Percentiles rank a stretch among this genome's conserved stretches.
phyloP scores from a whole-genome alignment of 768 basidiomycete genomes.

The Termitomyces titanicus region DNA sequence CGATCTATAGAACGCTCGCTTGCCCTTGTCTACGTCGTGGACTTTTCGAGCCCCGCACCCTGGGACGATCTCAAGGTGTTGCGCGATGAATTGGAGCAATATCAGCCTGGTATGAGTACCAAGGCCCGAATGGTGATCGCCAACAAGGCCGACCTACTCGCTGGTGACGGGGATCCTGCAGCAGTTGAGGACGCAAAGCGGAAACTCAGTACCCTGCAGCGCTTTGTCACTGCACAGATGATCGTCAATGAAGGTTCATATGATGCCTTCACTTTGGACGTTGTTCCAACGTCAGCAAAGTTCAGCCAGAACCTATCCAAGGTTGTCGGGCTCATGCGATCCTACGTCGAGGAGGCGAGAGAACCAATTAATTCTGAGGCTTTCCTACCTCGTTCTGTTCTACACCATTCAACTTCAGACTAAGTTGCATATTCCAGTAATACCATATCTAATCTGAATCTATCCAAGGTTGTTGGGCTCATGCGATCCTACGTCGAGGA shows the following conservation, averaged over 20 bases:
- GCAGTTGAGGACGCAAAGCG: conserved; percentile 50
- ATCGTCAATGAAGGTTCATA: conserved; percentile 13
- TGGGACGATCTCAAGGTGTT: conserved; percentile 75
- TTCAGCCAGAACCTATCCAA: conserved; percentile 74
- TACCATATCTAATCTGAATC: conserved; percentile 41
- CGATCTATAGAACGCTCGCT: conserved; percentile 90
- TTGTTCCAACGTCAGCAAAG: conserved; percentile 85
- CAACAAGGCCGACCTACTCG: conserved; percentile 93
- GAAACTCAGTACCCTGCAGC: conserved; percentile 55
- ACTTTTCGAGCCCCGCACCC: conserved; percentile 70
- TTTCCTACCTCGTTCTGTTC: background rate
- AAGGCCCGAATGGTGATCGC: conserved; percentile 82
- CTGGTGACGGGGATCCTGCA: conserved; percentile 39
- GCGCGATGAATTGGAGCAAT: conserved; percentile 79
- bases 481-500: conserved; percentile 65
- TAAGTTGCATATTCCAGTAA: background rate
- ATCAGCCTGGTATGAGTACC: conserved; percentile 72
- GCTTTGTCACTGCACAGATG: conserved; percentile 51
- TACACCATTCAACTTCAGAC: background rate
- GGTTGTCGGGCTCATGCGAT: conserved; percentile 64
- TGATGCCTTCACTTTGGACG: conserved; percentile 45
- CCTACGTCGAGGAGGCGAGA: conserved; percentile 52
- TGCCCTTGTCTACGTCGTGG: conserved; percentile 90
- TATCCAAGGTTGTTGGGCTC: conserved; percentile 61
- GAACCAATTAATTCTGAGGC: conserved; percentile 6